These are phyloP conservation scores for Dimocarpus longan DNA, from an alignment of 345 rosid species.

Conservation along the genomic window DNA sequence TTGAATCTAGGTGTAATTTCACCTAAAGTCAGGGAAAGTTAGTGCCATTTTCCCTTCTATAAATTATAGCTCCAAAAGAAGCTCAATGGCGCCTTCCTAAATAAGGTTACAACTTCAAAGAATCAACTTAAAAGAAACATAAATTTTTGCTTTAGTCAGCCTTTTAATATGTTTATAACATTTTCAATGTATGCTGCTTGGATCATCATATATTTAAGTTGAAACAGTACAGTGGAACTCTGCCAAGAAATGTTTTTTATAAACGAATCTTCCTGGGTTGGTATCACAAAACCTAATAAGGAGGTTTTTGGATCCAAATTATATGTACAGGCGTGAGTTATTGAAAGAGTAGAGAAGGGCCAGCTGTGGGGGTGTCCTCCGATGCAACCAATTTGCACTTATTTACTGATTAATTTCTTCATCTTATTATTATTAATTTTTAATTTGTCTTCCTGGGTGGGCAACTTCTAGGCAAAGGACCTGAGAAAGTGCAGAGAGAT, in stretches of 20 bases:
- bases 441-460: background rate
- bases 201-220: background rate
- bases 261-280: background rate
- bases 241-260: background rate
- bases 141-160: too few relatives aligned
- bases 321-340: too few relatives aligned
- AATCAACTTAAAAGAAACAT: too few relatives aligned
- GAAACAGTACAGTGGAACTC: too few relatives aligned
- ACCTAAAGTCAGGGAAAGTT: too few relatives aligned
- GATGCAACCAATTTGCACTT: slow-evolving; percentile 16
- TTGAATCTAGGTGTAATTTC: too few relatives aligned
- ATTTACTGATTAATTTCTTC: background rate
- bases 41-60: too few relatives aligned
- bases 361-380: background rate
- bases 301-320: background rate
- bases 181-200: background rate
- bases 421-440: background rate
- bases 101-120: background rate
- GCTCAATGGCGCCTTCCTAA: slow-evolving; percentile 10
- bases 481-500: background rate
- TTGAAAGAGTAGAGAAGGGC: background rate
- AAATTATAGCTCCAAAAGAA: background rate
- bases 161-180: too few relatives aligned
- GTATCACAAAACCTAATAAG: background rate
- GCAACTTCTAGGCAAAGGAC: background rate